Percentiles rank a stretch among this genome's conserved stretches.
Conservation (phyloP, 1,139 yeast species). For the Trichomonascaceae sp. region DNA sequence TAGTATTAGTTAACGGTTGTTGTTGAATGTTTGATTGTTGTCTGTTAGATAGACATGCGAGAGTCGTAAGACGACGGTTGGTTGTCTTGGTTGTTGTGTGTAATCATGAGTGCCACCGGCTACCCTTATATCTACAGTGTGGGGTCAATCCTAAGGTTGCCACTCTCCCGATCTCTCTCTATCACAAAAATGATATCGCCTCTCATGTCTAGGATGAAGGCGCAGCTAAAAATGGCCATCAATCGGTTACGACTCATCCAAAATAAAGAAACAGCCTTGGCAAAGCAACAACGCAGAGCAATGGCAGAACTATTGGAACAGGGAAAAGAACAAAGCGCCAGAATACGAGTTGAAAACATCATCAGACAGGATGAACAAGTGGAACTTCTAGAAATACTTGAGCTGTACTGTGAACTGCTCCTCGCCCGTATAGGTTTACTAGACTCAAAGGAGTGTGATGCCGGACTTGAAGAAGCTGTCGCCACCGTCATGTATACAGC, state of each 20-base stretch:
- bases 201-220: constrained; percentile 37
- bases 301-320: constrained; percentile 58
- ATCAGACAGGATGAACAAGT: constrained; percentile 75
- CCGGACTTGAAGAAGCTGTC: constrained; percentile 63
- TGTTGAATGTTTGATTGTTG: too few relatives aligned
- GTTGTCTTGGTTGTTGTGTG: too few relatives aligned
- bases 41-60: too few relatives aligned
- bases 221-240: constrained; percentile 67
- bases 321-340: constrained; percentile 76
- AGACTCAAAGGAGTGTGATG: constrained; percentile 39
- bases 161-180: too few relatives aligned
- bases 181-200: constrained; percentile 2
- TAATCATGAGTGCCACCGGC: too few relatives aligned
- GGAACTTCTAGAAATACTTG: constrained; percentile 68
- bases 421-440: constrained; percentile 60
- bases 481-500: constrained; percentile 59
- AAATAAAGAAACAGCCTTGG: constrained; percentile 67
- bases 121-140: neutral
- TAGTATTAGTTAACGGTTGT: too few relatives aligned
- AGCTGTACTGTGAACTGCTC: constrained; percentile 71
- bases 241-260: constrained; percentile 69
- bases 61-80: too few relatives aligned
- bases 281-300: constrained; percentile 67
- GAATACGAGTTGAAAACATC: constrained; percentile 72
- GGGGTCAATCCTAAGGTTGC: too few relatives aligned